A percentile compares a stretch with the other conserved stretches of the same genome.
Conservation (phyloP, 208 protist species). For the Trypanosoma mega region DNA sequence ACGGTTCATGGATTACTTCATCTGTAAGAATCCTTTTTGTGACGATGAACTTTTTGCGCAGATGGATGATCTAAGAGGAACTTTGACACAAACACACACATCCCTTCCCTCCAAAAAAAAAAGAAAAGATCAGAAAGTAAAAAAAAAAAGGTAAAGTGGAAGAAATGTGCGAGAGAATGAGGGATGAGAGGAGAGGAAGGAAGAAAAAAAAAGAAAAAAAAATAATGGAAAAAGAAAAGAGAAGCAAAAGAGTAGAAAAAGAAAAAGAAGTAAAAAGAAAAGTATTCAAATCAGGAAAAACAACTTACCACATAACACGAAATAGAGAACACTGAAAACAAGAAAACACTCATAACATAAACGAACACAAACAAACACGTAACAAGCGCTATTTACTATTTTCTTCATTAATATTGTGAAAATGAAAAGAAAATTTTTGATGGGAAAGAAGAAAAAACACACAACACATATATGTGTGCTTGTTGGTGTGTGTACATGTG, state of each 20-base stretch:
- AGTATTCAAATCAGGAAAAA: no score
- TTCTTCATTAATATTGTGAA: no score
- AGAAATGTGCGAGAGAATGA: neutral
- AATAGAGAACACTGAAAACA: slow-evolving; percentile 1
- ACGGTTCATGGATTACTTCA: no score
- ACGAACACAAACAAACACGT: neutral
- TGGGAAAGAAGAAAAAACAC: neutral
- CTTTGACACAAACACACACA: no score
- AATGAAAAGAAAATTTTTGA: neutral
- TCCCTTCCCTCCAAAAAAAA: neutral
- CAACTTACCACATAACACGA: no score
- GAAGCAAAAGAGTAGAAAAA: slow-evolving; percentile 11
- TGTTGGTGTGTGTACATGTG: neutral
- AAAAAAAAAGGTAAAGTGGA: slow-evolving; percentile 17
- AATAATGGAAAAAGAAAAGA: slow-evolving; percentile 2
- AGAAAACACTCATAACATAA: slow-evolving; percentile 8
- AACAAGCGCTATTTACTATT: no score
- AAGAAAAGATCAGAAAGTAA: slow-evolving; percentile 19
- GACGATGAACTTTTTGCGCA: no score
- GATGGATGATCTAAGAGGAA: no score
- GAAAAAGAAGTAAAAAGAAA: no score
- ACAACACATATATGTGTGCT: neutral
- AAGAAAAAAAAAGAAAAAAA: slow-evolving; percentile 6
- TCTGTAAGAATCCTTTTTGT: no score
- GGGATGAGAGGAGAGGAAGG: neutral